Evolutionary conservation across 2,329 filamentous ascomycete species (phyloP).

Genomic region (Teratosphaeria destructans): DNA sequence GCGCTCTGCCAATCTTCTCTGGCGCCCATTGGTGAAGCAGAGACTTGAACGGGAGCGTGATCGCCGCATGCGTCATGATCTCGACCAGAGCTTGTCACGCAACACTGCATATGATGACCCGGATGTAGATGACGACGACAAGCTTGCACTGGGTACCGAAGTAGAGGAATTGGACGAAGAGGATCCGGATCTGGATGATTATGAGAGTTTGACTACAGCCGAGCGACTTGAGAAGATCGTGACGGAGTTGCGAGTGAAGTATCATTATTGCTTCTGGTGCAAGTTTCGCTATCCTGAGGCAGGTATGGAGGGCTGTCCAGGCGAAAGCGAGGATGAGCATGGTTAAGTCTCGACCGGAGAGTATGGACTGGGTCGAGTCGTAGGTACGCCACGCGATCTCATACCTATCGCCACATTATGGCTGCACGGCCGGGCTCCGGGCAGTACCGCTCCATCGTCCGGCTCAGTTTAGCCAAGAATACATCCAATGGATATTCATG

Average conservation of each 20-base stretch:
- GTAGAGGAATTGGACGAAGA: constrained; percentile 64
- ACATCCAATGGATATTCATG: neutral
- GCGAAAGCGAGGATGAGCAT: constrained; percentile 73
- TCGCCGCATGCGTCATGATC: constrained; percentile 51
- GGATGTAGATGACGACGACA: constrained; percentile 63
- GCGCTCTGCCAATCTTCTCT: constrained; percentile 62
- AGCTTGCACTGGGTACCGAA: constrained; percentile 52
- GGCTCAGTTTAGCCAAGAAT: neutral
- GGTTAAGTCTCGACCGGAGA: constrained; percentile 32
- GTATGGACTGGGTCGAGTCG: neutral
- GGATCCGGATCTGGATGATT: constrained; percentile 70
- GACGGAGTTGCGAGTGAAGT: constrained; percentile 56
- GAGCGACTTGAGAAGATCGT: constrained; percentile 61
- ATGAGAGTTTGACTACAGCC: constrained; percentile 55
- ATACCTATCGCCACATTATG: neutral
- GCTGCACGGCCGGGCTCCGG: neutral
- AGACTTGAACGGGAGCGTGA: constrained; percentile 62
- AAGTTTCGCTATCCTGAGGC: constrained; percentile 69
- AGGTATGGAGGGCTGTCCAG: constrained; percentile 79
- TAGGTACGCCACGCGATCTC: neutral
- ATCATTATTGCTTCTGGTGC: constrained; percentile 93
- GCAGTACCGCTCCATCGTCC: neutral
- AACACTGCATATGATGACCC: constrained; percentile 55
- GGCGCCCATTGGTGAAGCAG: constrained; percentile 61
- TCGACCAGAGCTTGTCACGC: constrained; percentile 53